Conservation (phyloP, 352 stramenopile genomes). For the Phytopythium ostracodes region DNA sequence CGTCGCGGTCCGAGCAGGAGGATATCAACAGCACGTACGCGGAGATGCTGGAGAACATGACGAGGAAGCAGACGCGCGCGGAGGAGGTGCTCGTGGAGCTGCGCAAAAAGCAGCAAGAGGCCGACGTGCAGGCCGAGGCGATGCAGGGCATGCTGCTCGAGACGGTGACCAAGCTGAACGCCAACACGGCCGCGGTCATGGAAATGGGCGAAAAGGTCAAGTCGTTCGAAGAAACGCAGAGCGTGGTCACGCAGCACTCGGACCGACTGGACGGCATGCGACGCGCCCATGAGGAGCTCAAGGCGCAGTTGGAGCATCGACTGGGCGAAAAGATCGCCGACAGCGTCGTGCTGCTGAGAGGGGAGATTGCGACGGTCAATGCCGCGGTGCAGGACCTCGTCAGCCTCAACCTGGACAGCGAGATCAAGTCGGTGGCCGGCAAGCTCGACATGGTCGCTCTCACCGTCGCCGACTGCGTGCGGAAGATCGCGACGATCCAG, state of each 20-base stretch:
- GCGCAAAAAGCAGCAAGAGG: slow-evolving; percentile 39
- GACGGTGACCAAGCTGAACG: slow-evolving; percentile 43
- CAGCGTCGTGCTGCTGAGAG: slow-evolving; percentile 37
- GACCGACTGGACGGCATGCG: slow-evolving; percentile 38
- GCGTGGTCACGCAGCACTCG: slow-evolving; percentile 31
- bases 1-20: slow-evolving; percentile 63
- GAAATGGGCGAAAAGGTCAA: slow-evolving; percentile 48
- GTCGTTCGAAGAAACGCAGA: slow-evolving; percentile 58
- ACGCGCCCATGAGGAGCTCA: slow-evolving; percentile 35
- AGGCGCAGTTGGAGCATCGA: slow-evolving; percentile 44
- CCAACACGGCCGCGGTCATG: slow-evolving; percentile 31
- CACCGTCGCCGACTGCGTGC: slow-evolving; percentile 41
- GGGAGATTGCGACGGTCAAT: slow-evolving; percentile 49
- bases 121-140: slow-evolving; percentile 28
- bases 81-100: slow-evolving; percentile 63
- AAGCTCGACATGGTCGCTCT: slow-evolving; percentile 63
- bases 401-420: slow-evolving; percentile 50
- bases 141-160: slow-evolving; percentile 50
- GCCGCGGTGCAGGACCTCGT: slow-evolving; percentile 46
- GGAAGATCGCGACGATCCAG: slow-evolving; percentile 51
- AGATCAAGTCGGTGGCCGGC: slow-evolving; percentile 41
- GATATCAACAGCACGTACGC: slow-evolving; percentile 78
- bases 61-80: slow-evolving; percentile 40
- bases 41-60: slow-evolving; percentile 53
- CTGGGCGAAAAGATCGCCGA: slow-evolving; percentile 57